Evolutionary conservation across 495 filamentous ascomycete species (phyloP), one percentile per base, ranked within the genome.

Genomic region (Symbiotaphrina buchneri): DNA sequence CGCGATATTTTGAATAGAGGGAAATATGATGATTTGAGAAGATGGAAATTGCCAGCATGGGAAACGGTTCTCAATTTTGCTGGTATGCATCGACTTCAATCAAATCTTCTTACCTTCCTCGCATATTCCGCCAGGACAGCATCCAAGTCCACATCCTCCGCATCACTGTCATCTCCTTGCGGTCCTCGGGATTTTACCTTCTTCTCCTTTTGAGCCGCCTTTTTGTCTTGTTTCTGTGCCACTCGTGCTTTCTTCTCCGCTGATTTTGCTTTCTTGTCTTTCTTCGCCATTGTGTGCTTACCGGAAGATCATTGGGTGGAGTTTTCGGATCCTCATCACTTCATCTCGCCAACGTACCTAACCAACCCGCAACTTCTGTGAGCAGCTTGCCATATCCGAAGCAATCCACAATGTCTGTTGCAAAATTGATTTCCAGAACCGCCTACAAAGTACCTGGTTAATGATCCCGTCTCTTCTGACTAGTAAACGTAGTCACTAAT

Each of bases 71-170:
- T n/a, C n/a, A n/a, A n/a, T n/a, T n/a, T n/a, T n/a, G n/a, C n/a
- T n/a, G n/a, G n/a, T n/a, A n/a, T n/a, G n/a, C n/a, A n/a, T n/a
- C n/a, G n/a, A n/a, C n/a, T n/a, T n/a, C n/a, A n/a, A n/a, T n/a
- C n/a, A 4, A 27, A 29, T 7, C 5, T 14, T 10, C 32, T 27
- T 34, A 47, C 45, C 41, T 62, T 47, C 34, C 48, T 47, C 33
- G 64, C 67, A 46, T 92, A 95, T 52, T 87, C 80, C 11, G 81
- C 83, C 8, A 95, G 71, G n/a, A 97, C 81, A n/a, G 73, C 69
- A 49, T 97, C 87, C 25, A 97, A 57, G 52, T 97, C 87, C n/a
- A 84, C 69, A 41, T 93, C 82, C 53, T 92, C 82, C 22, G 57
- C 76, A 45, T 87, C 77, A 47, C 74, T 82, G 44, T 81, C 78